Percentiles rank a stretch among this genome's conserved stretches.
Evolutionary conservation across 768 basidiomycete genomes (phyloP).

Genomic region (Rhodocollybia butyracea): DNA sequence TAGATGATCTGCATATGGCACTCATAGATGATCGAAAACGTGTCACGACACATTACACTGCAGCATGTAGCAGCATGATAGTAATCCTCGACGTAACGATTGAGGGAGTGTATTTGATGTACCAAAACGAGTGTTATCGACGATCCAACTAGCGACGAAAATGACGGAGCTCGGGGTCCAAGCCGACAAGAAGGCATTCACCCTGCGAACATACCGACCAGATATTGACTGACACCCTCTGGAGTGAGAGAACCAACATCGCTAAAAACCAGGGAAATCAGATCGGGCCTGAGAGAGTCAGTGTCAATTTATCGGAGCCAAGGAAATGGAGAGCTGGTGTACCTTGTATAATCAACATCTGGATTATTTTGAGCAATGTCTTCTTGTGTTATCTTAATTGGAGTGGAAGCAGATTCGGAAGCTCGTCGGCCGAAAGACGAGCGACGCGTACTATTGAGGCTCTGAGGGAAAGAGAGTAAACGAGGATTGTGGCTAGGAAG

Average conservation of each 20-base stretch:
- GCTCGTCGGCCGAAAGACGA: background rate
- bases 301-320: constrained; percentile 9
- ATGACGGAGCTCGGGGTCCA: no score
- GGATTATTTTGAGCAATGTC: constrained; percentile 84
- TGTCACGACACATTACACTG: background rate
- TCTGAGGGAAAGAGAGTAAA: constrained; percentile 67
- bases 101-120: no score
- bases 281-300: constrained; percentile 62
- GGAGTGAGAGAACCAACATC: constrained; percentile 93
- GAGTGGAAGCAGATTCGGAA: constrained; percentile 4
- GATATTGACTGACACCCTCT: constrained; percentile 90
- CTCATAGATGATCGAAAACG: background rate
- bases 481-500: constrained; percentile 76
- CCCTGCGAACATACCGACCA: constrained; percentile 92
- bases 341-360: constrained; percentile 93
- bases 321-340: background rate
- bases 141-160: no score
- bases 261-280: constrained; percentile 91
- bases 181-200: no score
- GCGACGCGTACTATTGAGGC: constrained; percentile 8
- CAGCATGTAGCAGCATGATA: background rate
- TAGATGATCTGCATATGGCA: no score
- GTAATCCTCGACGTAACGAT: no score
- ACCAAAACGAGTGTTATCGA: no score
- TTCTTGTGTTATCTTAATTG: constrained; percentile 64